Base-by-base conservation (phyloP, 2,329 filamentous ascomycete genomes). In the Arthrinium phaeospermum region DNA sequence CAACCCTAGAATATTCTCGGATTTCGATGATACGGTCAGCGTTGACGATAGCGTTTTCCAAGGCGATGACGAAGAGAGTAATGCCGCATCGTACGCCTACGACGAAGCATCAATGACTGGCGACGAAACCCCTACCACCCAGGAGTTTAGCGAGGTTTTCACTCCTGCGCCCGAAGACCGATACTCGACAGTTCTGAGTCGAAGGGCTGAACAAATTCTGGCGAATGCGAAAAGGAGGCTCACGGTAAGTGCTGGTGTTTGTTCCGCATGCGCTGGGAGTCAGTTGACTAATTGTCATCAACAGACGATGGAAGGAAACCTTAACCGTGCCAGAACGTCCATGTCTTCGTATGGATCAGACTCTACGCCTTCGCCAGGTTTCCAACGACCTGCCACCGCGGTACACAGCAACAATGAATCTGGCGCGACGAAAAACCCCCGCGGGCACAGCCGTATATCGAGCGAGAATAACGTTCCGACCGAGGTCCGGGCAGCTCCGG, bases 261-360 rank as follows among this genome's bases (percentile, higher is more conserved):
- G 14, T 22, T 41, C 57, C 22, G 57, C 19, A n/a, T 64, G 57
- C 57, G 57, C 19, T 10, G n/a, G 57, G 57, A 49, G 47, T 5
- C 10, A n/a, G 34, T 68, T 64, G 45, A 68, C 78, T 82, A 74
- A 83, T 73, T 64, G 47, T 8, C 24, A 24, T 49, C 71, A 69
- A 30, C 80, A 97, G 94, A 93, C 94, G 45, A 98, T 98, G 95
- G 96, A 98, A 83, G 94, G 93, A 49, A 98, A 98, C 77, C 86
- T 98, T 27, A 92, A 89, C 72, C 92, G 94, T 73, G 95, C 94
- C 44, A 90, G 94, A 77, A 91, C 89, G 75, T 92, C 92, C 13
- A 85, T 81, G 16, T 81, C 80, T 5, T 76, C 75, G 19, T 70
- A 79, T 79, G 76, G 77, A 3, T 89, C 87, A 2, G 83, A 83